Conservation (phyloP, 768 basidiomycete genomes). For the Pleurotus platypus region DNA sequence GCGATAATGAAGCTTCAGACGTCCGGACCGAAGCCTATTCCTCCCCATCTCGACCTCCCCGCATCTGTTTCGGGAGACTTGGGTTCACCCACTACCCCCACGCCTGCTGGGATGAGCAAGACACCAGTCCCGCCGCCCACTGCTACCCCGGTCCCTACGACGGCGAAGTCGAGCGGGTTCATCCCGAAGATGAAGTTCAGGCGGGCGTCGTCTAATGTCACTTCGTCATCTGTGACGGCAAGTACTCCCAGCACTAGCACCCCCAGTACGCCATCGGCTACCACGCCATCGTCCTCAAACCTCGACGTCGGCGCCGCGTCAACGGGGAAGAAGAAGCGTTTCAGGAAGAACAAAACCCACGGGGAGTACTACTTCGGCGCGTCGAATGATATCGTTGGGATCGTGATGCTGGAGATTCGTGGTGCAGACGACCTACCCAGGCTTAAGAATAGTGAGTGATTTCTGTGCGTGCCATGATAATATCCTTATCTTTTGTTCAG, state of each 20-base stretch:
- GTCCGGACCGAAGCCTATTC: not conserved
- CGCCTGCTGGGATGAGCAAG: not conserved
- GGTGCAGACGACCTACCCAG: slow-evolving; percentile 38
- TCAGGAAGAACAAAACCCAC: slow-evolving; percentile 15
- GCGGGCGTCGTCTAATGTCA: not conserved
- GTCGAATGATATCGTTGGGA: no score
- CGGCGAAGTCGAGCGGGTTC: slow-evolving; percentile 1
- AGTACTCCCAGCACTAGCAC: not conserved
- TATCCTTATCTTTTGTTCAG: slow-evolving; percentile 28
- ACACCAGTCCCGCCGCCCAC: slow-evolving; percentile 7
- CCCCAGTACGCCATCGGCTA: not conserved
- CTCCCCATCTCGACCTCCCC: slow-evolving; percentile 6
- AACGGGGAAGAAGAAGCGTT: slow-evolving; percentile 9
- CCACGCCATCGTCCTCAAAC: not conserved
- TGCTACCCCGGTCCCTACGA: not conserved
- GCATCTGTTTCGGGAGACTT: slow-evolving; percentile 3
- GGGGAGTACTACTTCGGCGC: no score
- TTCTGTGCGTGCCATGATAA: not conserved
- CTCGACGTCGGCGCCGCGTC: not conserved
- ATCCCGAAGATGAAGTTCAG: slow-evolving; percentile 9
- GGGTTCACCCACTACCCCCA: slow-evolving; percentile 1
- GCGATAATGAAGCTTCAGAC: not conserved
- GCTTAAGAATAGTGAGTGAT: slow-evolving; percentile 76
- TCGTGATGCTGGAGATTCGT: no score
- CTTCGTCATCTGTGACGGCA: not conserved